Percentiles rank a stretch among this genome's conserved stretches.
These are phyloP conservation scores for Claviceps sorghi DNA, from an alignment of 2,329 filamentous ascomycete genomes.

Conservation along the genomic window DNA sequence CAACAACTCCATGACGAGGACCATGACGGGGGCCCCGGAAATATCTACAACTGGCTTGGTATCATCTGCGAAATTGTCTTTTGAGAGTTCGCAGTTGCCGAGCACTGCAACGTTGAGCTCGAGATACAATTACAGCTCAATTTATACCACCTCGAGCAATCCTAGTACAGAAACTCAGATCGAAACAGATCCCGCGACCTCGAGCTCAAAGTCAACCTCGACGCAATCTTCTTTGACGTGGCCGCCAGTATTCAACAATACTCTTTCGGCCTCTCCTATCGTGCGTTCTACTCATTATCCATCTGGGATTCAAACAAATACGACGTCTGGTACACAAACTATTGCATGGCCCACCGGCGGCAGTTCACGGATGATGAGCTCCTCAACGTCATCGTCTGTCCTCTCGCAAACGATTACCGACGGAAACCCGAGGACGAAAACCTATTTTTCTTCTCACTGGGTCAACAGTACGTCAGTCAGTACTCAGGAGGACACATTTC, in stretches of 20 bases:
- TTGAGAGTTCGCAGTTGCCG: slow-evolving; percentile 2
- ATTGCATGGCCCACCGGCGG: neutral
- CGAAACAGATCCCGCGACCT: neutral
- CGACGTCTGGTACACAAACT: neutral
- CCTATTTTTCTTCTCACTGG: slow-evolving; percentile 4
- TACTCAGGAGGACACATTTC: neutral
- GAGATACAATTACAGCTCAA: neutral
- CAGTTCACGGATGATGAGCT: neutral
- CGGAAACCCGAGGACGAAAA: slow-evolving; percentile 1
- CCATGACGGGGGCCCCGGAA: neutral
- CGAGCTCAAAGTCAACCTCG: neutral
- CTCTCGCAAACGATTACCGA: neutral
- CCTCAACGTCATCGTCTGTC: neutral
- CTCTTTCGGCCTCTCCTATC: neutral
- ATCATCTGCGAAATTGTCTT: neutral
- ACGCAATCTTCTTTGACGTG: neutral
- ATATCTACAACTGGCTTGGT: neutral
- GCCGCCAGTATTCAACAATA: neutral
- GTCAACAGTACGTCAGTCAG: slow-evolving; percentile 1
- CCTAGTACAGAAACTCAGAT: neutral
- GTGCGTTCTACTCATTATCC: neutral
- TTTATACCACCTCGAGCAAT: neutral
- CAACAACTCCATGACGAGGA: neutral
- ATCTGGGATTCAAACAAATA: neutral
- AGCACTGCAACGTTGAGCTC: neutral